Conservation (phyloP, 2,329 filamentous ascomycete genomes). For the Aspergillus latus region DNA sequence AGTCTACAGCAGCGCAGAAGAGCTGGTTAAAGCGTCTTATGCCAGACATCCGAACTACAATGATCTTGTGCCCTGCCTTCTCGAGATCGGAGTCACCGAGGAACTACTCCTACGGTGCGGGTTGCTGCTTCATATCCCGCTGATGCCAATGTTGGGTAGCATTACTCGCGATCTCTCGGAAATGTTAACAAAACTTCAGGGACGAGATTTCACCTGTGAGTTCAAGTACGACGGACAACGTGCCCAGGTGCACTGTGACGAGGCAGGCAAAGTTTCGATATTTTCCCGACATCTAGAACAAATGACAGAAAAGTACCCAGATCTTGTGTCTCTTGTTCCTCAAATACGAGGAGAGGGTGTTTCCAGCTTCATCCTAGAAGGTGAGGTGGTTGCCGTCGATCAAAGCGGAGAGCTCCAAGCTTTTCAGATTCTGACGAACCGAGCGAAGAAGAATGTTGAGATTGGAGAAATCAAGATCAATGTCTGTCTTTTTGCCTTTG, state of each 20-base stretch:
- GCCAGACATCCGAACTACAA: slow-evolving; percentile 90
- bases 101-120: slow-evolving; percentile 79
- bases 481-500: slow-evolving; percentile 92
- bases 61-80: slow-evolving; percentile 77
- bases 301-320: slow-evolving; percentile 98
- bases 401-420: slow-evolving; percentile 76
- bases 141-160: slow-evolving; percentile 92
- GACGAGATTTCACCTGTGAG: slow-evolving; percentile 86
- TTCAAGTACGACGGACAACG: slow-evolving; percentile 97
- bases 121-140: slow-evolving; percentile 76
- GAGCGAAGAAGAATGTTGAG: slow-evolving; percentile 87
- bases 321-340: slow-evolving; percentile 84
- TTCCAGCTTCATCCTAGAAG: slow-evolving; percentile 90
- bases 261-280: slow-evolving; percentile 80
- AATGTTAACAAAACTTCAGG: slow-evolving; percentile 90
- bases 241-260: slow-evolving; percentile 91
- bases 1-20: slow-evolving; percentile 72
- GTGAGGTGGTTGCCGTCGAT: slow-evolving; percentile 93
- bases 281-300: slow-evolving; percentile 92
- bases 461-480: slow-evolving; percentile 81
- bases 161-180: slow-evolving; percentile 90
- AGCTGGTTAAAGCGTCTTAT: slow-evolving; percentile 89
- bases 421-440: slow-evolving; percentile 87
- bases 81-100: slow-evolving; percentile 79
- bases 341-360: slow-evolving; percentile 82